Conservation (phyloP, 176 grass and related monocot species). For the Ensete ventricosum region DNA sequence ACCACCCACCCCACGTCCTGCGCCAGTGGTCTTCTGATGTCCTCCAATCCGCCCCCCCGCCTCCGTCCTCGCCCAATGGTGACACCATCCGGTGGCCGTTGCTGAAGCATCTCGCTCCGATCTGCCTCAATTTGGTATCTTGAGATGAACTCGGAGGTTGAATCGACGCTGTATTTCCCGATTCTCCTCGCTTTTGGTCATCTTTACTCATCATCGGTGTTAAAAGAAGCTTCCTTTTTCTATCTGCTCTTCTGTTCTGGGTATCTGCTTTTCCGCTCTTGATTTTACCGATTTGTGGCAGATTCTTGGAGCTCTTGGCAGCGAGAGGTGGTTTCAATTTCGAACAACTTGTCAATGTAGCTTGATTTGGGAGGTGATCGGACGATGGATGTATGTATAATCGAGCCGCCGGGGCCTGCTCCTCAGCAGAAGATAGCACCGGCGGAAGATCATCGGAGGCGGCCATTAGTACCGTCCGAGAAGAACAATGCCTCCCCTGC, state of each 20-base stretch:
- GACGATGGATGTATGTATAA: conserved; percentile 44
- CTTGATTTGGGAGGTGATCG: conserved; percentile 28
- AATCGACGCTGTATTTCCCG: conserved; percentile 10
- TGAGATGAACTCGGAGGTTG: not conserved
- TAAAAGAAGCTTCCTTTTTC: not conserved
- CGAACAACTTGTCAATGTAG: conserved; percentile 39
- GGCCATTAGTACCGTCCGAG: conserved; percentile 66
- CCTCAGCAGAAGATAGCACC: conserved; percentile 26
- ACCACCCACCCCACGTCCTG: conserved; percentile 4
- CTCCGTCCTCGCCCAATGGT: not conserved
- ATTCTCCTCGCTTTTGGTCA: not conserved
- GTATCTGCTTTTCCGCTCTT: conserved; percentile 12
- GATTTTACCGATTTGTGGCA: conserved; percentile 23
- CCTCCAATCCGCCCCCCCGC: not conserved
- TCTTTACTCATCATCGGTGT: not conserved
- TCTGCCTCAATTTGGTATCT: conserved; percentile 7
- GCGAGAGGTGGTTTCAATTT: conserved; percentile 16
- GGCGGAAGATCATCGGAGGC: conserved; percentile 38
- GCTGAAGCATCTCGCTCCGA: not conserved
- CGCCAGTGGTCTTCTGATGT: not conserved
- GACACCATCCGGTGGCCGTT: not conserved
- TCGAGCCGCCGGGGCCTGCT: not conserved
- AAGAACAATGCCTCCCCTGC: conserved; percentile 49
- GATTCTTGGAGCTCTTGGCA: conserved; percentile 7
- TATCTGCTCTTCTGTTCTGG: not conserved